These are phyloP conservation scores for Bombardia bombarda DNA, from an alignment of 495 filamentous ascomycete species.

Conservation along the genomic window DNA sequence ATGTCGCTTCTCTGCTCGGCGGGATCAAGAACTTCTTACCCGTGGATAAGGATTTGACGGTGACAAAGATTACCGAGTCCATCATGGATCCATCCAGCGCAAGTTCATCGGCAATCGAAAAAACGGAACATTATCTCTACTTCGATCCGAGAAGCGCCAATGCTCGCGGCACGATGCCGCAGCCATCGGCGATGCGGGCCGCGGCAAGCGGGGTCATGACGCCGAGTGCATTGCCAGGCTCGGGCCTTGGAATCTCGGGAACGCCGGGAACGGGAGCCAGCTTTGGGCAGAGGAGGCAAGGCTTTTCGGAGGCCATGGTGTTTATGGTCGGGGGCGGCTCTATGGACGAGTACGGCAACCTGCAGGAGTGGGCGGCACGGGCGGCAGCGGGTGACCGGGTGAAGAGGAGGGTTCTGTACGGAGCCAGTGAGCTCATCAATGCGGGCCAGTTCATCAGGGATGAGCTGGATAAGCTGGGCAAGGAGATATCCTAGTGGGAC, in stretches of 20 bases:
- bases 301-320: constrained; percentile 91
- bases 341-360: constrained; percentile 98
- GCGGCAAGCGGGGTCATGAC: constrained; percentile 23
- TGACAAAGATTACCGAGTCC: constrained; percentile 96
- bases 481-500: constrained; percentile 22
- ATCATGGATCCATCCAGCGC: constrained; percentile 94
- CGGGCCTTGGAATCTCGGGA: constrained; percentile 34
- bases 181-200: constrained; percentile 48
- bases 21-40: constrained; percentile 98
- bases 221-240: constrained; percentile 36
- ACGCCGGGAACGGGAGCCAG: constrained; percentile 67
- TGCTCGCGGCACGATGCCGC: constrained; percentile 86
- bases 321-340: constrained; percentile 96
- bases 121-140: constrained; percentile 97
- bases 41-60: constrained; percentile 86
- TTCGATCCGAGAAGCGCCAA: constrained; percentile 93
- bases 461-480: constrained; percentile 72
- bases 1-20: constrained; percentile 92
- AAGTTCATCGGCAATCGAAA: constrained; percentile 84
- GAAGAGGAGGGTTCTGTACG: constrained; percentile 82
- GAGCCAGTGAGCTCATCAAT: constrained; percentile 89
- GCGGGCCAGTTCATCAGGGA: constrained; percentile 77
- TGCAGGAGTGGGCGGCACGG: constrained; percentile 90
- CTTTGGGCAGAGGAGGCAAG: constrained; percentile 89
- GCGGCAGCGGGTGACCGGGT: constrained; percentile 46